Base-by-base conservation (phyloP, 2,329 filamentous ascomycete species). In the Microcyclosporella mali region DNA sequence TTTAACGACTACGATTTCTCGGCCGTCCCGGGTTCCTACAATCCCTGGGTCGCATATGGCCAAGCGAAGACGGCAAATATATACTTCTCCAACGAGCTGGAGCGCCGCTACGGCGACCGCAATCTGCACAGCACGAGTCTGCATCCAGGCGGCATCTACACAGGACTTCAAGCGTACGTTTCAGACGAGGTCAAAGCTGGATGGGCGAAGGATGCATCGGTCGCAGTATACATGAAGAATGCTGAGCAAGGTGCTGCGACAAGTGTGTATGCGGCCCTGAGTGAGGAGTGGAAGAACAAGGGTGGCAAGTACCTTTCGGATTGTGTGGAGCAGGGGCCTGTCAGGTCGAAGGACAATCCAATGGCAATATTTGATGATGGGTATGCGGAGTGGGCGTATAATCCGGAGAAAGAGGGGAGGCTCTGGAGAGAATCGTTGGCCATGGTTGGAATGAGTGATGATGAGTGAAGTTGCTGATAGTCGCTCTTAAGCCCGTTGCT, bases 41-140 rank as follows among this genome's bases (percentile, higher is more conserved):
- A 45, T 17, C 45, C 48, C 17, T 34, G 46, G 33, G 27, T 46
- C 12, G 43, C 49, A n/a, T 52, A 54, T 34, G 47, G 46, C 21
- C 47, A 50, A 33, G 30, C 49, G 30, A 57, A 57, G 37, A 54
- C 51, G 56, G 56, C 42, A 30, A 49, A 73, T 45, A 66, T 77
- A 16, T 73, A 67, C 51, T 68, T 73, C 40, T 68, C 74, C 2
- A 75, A 72, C 49, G 65, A 73, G 41, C 66, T 78, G n/a, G 73
- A 77, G 19, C 65, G 73, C 0, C 65, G 63, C 1, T 77, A 74
- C 50, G 70, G 69, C 3, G 15, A 55, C 0, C 52, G 59, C 12
- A 64, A 63, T 15, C 41, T 75, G 4, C 69, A 75, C 41, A 31
- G 64, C 0, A 58, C 60, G n/a, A 65, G 63, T 14, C 36, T 74